Conservation (phyloP, 192 early-diverging fungal genomes). For the Entomortierella parvispora region DNA sequence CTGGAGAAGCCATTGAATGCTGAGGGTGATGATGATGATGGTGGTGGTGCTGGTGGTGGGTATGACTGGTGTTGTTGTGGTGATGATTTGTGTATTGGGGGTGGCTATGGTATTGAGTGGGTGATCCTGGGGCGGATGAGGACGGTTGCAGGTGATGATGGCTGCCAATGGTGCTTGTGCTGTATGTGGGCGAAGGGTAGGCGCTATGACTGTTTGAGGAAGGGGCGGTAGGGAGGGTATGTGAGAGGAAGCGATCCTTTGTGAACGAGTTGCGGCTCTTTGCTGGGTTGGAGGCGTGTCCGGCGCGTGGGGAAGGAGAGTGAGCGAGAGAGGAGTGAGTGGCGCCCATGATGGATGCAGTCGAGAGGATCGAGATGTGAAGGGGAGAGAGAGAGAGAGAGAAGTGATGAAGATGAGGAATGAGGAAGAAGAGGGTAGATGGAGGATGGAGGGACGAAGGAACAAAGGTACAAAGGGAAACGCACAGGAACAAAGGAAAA, state of each 20-base stretch:
- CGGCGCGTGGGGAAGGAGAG: slow-evolving; percentile 8
- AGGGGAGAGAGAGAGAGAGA: neutral
- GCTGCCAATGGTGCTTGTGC: slow-evolving; percentile 1
- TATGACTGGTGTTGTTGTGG: neutral
- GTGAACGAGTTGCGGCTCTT: slow-evolving; percentile 25
- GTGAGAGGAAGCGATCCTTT: slow-evolving; percentile 18
- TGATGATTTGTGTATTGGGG: slow-evolving; percentile 15
- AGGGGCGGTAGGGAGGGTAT: neutral
- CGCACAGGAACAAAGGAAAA: too few relatives aligned
- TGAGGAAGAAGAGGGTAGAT: neutral
- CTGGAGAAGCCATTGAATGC: too few relatives aligned
- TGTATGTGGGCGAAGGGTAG: neutral
- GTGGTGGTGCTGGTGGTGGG: too few relatives aligned
- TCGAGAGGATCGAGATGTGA: neutral
- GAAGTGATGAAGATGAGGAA: neutral
- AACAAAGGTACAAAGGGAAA: neutral
- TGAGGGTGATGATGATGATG: too few relatives aligned
- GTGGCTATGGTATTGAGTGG: slow-evolving; percentile 1
- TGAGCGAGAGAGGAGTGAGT: neutral
- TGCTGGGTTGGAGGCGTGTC: neutral
- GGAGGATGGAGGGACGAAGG: neutral
- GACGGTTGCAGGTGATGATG: slow-evolving; percentile 10
- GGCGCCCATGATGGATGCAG: neutral
- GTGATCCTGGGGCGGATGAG: neutral
- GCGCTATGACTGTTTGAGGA: neutral